A percentile compares a stretch with the other conserved stretches of the same genome.
phyloP scores from a whole-genome alignment of 2,329 filamentous ascomycete genomes.

The Colletotrichum limetticola region DNA sequence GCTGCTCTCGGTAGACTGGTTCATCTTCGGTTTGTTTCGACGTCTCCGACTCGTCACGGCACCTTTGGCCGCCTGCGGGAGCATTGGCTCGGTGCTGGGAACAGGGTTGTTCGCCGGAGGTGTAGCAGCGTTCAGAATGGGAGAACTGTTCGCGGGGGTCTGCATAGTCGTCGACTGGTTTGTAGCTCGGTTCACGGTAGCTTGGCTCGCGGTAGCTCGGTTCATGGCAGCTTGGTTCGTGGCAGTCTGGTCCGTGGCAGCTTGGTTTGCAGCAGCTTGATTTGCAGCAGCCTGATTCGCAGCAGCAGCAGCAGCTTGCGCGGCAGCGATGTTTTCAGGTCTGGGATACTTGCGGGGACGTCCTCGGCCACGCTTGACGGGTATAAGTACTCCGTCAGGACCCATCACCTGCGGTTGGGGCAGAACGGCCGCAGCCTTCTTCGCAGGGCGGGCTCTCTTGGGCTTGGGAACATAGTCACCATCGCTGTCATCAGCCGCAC shows the following conservation, averaged over 20 bases:
- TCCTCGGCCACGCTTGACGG: slow-evolving; percentile 24
- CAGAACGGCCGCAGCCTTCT: neutral
- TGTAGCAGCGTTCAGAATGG: neutral
- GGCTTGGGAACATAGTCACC: slow-evolving; percentile 11
- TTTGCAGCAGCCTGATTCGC: neutral
- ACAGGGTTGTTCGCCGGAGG: neutral
- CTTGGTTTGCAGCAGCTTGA: neutral
- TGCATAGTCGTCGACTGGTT: no score
- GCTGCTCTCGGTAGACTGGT: neutral
- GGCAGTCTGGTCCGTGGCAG: neutral
- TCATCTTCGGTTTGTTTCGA: neutral
- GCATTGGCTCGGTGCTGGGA: neutral
- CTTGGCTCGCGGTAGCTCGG: no score
- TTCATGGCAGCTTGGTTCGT: no score
- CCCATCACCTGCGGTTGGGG: neutral
- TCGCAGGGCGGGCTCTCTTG: slow-evolving; percentile 10
- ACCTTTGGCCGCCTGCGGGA: neutral
- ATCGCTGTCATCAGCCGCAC: slow-evolving; percentile 14
- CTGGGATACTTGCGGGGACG: slow-evolving; percentile 27
- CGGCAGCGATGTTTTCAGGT: neutral
- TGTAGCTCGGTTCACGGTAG: no score
- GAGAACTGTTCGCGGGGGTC: neutral
- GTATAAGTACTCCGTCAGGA: neutral
- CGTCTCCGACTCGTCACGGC: neutral
- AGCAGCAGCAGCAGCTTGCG: neutral